These are phyloP conservation scores for Rosa persica DNA, from an alignment of 306 rosid species.

Conservation along the genomic window DNA sequence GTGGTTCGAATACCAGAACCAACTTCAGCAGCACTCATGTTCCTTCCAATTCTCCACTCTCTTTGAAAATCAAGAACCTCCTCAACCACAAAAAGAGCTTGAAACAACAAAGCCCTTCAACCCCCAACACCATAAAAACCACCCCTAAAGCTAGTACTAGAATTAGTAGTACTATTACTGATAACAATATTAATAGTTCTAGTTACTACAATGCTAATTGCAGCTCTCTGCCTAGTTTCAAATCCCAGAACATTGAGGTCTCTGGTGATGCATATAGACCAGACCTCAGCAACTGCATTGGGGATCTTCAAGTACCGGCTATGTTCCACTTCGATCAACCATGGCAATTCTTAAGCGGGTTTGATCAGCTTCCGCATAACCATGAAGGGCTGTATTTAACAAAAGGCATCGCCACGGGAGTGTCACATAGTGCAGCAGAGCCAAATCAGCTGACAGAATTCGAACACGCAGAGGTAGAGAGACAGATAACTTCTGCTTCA, in stretches of 20 bases:
- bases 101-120: slow-evolving; percentile 30
- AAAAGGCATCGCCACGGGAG: neutral
- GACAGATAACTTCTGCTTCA: slow-evolving; percentile 38
- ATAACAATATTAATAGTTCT: neutral
- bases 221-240: slow-evolving; percentile 7
- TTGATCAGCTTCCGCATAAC: slow-evolving; percentile 31
- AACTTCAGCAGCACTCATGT: slow-evolving; percentile 46
- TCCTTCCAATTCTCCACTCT: slow-evolving; percentile 50
- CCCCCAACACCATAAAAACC: slow-evolving; percentile 3
- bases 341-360: slow-evolving; percentile 41
- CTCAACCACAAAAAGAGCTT: slow-evolving; percentile 43
- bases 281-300: slow-evolving; percentile 43
- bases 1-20: slow-evolving; percentile 73
- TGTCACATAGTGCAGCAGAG: slow-evolving; percentile 8
- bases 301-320: slow-evolving; percentile 27
- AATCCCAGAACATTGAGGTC: slow-evolving; percentile 14
- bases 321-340: slow-evolving; percentile 29
- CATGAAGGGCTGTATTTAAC: slow-evolving; percentile 25
- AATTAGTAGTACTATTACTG: neutral
- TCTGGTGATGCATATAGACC: slow-evolving; percentile 47
- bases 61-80: slow-evolving; percentile 63
- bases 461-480: slow-evolving; percentile 27
- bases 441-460: slow-evolving; percentile 11
- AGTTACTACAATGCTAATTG: neutral
- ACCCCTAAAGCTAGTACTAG: slow-evolving; percentile 13